Evolutionary conservation across 2,329 filamentous ascomycete species (phyloP), one percentile per base, ranked within the genome.

Genomic region (Eurotiales sp.): DNA sequence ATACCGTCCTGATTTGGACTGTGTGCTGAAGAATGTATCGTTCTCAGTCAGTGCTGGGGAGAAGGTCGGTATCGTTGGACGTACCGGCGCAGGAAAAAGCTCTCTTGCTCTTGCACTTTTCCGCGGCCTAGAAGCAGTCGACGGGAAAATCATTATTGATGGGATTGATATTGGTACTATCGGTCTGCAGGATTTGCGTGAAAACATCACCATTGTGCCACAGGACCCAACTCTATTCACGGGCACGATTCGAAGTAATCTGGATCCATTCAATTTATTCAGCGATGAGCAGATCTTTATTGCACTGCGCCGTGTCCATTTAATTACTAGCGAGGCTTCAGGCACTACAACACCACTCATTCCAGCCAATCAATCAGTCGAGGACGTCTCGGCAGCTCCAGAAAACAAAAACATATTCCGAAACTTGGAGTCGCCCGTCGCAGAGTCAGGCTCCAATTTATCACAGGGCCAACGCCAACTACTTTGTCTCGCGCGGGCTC

Each of bases 381-480:
- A 58, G 30, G 49, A 57, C 46, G 55, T 58, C 22, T 51, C 59
- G 47, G 58, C 55, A 44, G 40, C 32, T 5, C 56, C 80, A 14
- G 86, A 88, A 50, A 99, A 99, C 78, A 96, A 95, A 73, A 99
- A 97, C 68, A 77, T 96, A 53, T 97, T 99, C 80, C 78, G 87
- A 40, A 91, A 96, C 64, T 82, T 99, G 29, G 83, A 84, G 25
- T 93, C 89, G 1, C 75, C 86, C 0, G 87, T 99, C 34, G 83
- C 88, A 1, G 93, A 97, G 66, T 96, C 91, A 0, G 93, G 93
- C 43, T 87, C 86, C 56, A 99, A 99, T 64, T 79, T 99, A 10
- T 97, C 92, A 0, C 93, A 99, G 70, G 93, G 93, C 42, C 93
- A 99, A 68, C 85, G 93, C 7, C 93, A 99, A 70, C 85, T 99